Evolutionary conservation across 768 basidiomycete species (phyloP).

Genomic region (Pleurotus djamor): DNA sequence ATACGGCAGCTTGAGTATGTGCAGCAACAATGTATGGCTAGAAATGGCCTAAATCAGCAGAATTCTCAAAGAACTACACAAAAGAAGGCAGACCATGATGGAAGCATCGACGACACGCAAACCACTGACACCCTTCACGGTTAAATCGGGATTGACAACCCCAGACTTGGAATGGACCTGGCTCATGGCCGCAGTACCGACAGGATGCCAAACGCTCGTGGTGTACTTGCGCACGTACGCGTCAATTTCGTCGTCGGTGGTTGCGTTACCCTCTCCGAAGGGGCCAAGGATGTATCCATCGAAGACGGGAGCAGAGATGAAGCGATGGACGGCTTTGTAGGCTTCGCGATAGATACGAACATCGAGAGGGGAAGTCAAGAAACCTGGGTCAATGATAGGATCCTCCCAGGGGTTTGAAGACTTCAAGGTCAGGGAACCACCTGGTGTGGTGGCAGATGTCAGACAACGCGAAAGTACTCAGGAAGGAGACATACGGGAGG

Average conservation of each 20-base stretch:
- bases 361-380: constrained; percentile 24
- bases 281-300: constrained; percentile 15
- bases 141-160: constrained; percentile 26
- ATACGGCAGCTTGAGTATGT: constrained; percentile 20
- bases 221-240: constrained; percentile 17
- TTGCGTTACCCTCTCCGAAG: constrained; percentile 12
- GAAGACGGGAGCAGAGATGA: constrained; percentile 15
- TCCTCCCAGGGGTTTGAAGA: constrained; percentile 34
- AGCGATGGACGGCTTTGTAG: constrained; percentile 10
- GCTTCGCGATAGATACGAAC: constrained; percentile 14
- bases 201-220: constrained; percentile 25
- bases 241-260: constrained; percentile 24
- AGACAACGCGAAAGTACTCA: neutral
- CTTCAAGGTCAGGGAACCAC: constrained; percentile 25
- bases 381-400: constrained; percentile 42
- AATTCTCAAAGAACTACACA: no score
- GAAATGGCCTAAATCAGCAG: neutral
- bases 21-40: constrained; percentile 19
- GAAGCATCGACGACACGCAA: constrained; percentile 35
- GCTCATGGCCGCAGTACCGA: constrained; percentile 25
- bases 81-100: constrained; percentile 18
- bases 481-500: constrained; percentile 15
- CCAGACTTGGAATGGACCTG: constrained; percentile 9
- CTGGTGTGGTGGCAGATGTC: constrained; percentile 8
- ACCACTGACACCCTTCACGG: constrained; percentile 29